Base-by-base conservation (phyloP, 2,329 filamentous ascomycete genomes). In the Pyricularia grisea region DNA sequence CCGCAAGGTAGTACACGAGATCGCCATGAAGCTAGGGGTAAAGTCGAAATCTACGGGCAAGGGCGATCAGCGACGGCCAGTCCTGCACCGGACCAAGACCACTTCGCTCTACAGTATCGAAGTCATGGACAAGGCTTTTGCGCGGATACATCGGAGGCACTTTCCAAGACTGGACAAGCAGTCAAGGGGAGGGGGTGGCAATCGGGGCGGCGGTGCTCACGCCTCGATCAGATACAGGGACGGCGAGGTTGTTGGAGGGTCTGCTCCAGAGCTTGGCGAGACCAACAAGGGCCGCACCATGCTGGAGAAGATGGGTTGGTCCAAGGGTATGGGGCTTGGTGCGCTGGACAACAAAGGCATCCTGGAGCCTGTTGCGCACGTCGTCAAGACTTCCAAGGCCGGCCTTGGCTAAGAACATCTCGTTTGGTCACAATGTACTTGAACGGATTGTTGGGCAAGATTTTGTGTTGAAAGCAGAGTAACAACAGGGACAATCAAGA, bases 301-400 rank as follows among this genome's bases (percentile, higher is more conserved):
- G 88, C 80, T 99, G 72, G 93, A 97, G 80, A 98, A 95, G 80
- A 98, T 98, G 95, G 95, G 95, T 3, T 99, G 95, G 94, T 91
- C 87, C 71, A 90, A 85, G 68, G 95, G 95, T 5, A 97, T 90
- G 75, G 92, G 91, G 1, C 84, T 99, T 0, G 95, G 95, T 68
- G 88, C 92, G 12, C 76, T 83, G 1, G 89, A 96, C 72, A 97
- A 96, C 77, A 92, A 95, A 78, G 95, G 95, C 36, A 95, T 97
- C 68, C 79, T 97, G 72, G 88, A 92, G 71, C 94, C 94, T 0
- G 91, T 99, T 28, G 85, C 88, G 30, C 94, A 97, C 72, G 87
- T 95, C 30, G 91, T 99, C 73, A 97, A 97, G 81, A 92, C 88
- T 55, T 89, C 87, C 11, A 96, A 93, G 77, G 90, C 92, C 27